These are phyloP conservation scores for Lentithecium fluviatile DNA, from an alignment of 495 filamentous ascomycete species.

Conservation along the genomic window DNA sequence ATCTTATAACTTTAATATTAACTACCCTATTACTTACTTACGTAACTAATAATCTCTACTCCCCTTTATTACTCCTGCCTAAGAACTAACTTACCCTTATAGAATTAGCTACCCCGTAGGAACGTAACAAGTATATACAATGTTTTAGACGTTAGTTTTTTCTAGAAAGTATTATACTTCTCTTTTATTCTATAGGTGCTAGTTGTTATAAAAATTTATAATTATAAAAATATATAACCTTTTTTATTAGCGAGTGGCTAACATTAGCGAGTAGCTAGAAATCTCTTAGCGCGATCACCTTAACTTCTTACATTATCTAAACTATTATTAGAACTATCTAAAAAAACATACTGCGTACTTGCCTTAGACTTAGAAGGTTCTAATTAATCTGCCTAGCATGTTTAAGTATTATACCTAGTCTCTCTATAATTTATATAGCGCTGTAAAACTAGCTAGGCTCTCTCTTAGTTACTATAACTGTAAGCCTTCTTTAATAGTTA, in stretches of 20 bases:
- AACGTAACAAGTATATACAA: too few species aligned
- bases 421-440: background rate
- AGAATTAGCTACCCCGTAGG: too few species aligned
- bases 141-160: too few species aligned
- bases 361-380: background rate
- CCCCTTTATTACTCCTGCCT: too few species aligned
- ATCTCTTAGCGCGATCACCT: background rate
- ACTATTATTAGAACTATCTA: background rate
- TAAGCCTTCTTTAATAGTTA: background rate
- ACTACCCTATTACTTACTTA: too few species aligned
- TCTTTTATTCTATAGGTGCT: too few species aligned
- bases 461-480: background rate
- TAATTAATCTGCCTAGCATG: background rate
- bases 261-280: background rate
- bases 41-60: too few species aligned
- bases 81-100: too few species aligned
- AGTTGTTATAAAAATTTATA: too few species aligned
- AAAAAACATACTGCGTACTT: background rate
- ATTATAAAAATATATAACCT: too few species aligned
- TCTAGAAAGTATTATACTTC: too few species aligned
- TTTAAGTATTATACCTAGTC: background rate
- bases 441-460: background rate
- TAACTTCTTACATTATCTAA: background rate
- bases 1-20: too few species aligned
- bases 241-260: background rate